Base-by-base conservation (phyloP, 2,329 filamentous ascomycete genomes). In the Trichocomaceae sp. region DNA sequence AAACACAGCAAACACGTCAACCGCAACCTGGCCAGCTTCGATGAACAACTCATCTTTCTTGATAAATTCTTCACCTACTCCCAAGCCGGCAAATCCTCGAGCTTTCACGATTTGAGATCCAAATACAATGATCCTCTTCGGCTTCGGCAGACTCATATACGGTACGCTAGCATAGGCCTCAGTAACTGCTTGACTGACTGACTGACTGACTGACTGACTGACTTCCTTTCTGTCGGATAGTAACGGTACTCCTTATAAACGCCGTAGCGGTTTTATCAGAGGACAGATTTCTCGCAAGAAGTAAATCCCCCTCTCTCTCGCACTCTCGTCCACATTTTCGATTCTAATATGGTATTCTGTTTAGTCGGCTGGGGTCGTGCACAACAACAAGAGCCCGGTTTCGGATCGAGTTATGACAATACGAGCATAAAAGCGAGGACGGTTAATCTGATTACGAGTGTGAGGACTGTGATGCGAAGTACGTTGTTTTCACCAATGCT, bases 391-490 rank as follows among this genome's bases (percentile, higher is more conserved):
- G 90, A 96, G 62, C 86, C 88, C 1, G 84, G 85, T 41, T 96
- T 96, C 70, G 90, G 90, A 63, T 76, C 84, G 61, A 75, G 79
- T 65, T 77, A 79, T 61, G 82, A 88, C 63, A 87, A 88, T 62
- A 81, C 84, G 60, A 91, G 88, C 72, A 80, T 95, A 64, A 92
- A 93, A 73, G 86, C 86, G 50, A 93, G 93, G 72, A 79, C 91
- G 42, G 86, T 96, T 64, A 90, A 95, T 70, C 75, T 97, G 65
- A 93, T 97, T 62, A 88, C 88, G 35, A 93, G 88, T 66, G 86
- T 96, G 63, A 81, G 92, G 71, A 96, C 89, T 56, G 77, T 97
- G 53, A 95, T 95, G 89, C 83, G 92, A 77, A 90, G 91, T 96
- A 81, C 57, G 85, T 82, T 45, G 8, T 33, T 31, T 15, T 5